Evolutionary conservation across 139 green algal species (phyloP).

Genomic region (Chlorella sp.): DNA sequence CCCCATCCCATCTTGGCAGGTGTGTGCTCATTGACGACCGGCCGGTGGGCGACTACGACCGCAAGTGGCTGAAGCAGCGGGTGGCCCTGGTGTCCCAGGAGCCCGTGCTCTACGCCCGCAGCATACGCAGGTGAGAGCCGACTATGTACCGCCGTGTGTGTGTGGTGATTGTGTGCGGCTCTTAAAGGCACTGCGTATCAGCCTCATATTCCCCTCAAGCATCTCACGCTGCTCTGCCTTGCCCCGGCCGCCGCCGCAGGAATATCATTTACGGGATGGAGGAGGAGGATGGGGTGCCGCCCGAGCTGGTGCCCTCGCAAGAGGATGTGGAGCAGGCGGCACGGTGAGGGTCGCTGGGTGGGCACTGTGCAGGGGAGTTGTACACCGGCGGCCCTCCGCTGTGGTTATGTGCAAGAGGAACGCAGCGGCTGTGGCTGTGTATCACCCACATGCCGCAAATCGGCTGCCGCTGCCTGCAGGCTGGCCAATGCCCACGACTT

Average conservation of each 20-base stretch:
- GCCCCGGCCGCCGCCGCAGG: not conserved
- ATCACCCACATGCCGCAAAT: too few relatives aligned
- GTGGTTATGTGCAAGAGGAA: too few relatives aligned
- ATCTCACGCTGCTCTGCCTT: too few relatives aligned
- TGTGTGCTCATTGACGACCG: conserved; percentile 82
- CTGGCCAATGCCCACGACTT: conserved; percentile 89
- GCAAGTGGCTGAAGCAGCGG: conserved; percentile 66
- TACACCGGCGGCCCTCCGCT: too few relatives aligned
- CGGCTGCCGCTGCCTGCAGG: conserved; percentile 18
- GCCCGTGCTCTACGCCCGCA: conserved; percentile 86
- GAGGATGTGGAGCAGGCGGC: conserved; percentile 47
- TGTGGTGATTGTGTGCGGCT: too few relatives aligned
- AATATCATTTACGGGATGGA: conserved; percentile 91
- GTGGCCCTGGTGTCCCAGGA: conserved; percentile 85
- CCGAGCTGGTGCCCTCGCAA: conserved; percentile 36
- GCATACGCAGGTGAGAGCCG: conserved; percentile 59
- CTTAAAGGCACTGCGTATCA: too few relatives aligned
- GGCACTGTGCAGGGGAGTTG: not conserved
- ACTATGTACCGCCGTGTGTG: not conserved
- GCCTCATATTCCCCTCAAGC: too few relatives aligned
- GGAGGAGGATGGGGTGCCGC: conserved; percentile 56
- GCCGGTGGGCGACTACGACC: conserved; percentile 68
- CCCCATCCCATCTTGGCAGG: conserved; percentile 28
- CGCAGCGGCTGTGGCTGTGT: too few relatives aligned
- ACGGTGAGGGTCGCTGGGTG: not conserved